A percentile compares a stretch with the other conserved stretches of the same genome.
Conservation (phyloP, 805 yeast species). For the Pichia phayaonensis region DNA sequence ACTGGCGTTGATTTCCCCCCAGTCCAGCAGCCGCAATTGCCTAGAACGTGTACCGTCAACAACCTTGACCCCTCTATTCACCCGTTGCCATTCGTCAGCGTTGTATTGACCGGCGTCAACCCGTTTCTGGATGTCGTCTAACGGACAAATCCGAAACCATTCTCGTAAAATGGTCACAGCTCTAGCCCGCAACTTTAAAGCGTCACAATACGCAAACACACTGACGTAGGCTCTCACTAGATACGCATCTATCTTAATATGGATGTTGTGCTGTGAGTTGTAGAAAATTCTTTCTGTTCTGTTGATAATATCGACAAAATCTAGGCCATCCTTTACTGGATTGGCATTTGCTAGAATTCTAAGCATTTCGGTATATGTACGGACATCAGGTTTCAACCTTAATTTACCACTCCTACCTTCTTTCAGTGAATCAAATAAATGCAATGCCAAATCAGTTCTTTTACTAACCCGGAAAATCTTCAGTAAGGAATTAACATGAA, state of each 20-base stretch:
- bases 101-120: constrained; percentile 6
- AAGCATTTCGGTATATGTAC: constrained; percentile 29
- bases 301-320: constrained; percentile 15
- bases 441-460: constrained; percentile 31
- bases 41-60: background rate
- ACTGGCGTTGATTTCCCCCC: background rate
- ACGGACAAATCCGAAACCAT: constrained; percentile 23
- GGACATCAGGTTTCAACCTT: constrained; percentile 25
- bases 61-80: background rate
- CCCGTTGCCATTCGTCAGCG: constrained; percentile 1
- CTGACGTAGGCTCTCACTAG: constrained; percentile 21
- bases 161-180: constrained; percentile 20
- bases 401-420: constrained; percentile 14
- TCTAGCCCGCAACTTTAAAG: constrained; percentile 19
- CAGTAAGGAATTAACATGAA: constrained; percentile 40
- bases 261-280: constrained; percentile 15
- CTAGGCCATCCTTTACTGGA: background rate
- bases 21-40: background rate
- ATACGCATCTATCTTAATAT: constrained; percentile 15
- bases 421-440: constrained; percentile 28
- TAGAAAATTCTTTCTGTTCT: constrained; percentile 18
- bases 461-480: constrained; percentile 36
- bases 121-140: constrained; percentile 14
- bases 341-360: constrained; percentile 13
- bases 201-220: constrained; percentile 22